Conservation (phyloP, 2,329 filamentous ascomycete species). For the Botrytis tulipae region DNA sequence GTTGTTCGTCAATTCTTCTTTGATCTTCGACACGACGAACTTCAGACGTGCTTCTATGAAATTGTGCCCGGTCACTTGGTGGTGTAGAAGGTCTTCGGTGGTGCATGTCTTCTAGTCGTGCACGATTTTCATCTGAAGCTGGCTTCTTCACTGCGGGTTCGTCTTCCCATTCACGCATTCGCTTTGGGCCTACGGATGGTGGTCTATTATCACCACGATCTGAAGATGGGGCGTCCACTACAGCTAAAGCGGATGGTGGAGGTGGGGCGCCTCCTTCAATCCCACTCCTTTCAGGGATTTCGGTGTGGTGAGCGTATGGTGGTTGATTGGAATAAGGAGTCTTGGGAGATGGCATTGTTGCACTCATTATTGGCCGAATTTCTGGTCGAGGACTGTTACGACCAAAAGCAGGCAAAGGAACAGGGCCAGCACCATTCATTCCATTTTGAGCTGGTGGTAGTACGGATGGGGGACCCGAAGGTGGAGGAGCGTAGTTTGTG, state of each 20-base stretch:
- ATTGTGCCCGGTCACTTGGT: constrained; percentile 55
- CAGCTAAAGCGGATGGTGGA: constrained; percentile 62
- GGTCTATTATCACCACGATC: constrained; percentile 71
- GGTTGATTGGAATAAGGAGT: constrained; percentile 80
- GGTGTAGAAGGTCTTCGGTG: constrained; percentile 78
- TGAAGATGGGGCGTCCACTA: constrained; percentile 64
- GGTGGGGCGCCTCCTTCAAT: constrained; percentile 61
- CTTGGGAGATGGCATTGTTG: constrained; percentile 86
- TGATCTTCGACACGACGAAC: constrained; percentile 60
- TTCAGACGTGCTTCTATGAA: constrained; percentile 77
- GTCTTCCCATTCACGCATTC: constrained; percentile 89
- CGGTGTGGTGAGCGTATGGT: constrained; percentile 71
- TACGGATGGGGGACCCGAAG: constrained; percentile 42
- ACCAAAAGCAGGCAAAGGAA: constrained; percentile 66
- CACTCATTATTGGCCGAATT: constrained; percentile 77
- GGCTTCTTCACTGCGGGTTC: constrained; percentile 76
- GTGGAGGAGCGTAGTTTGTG: constrained; percentile 53
- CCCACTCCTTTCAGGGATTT: constrained; percentile 42
- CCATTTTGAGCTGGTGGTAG: constrained; percentile 44
- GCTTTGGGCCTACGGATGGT: constrained; percentile 75
- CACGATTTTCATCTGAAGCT: constrained; percentile 82
- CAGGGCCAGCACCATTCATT: constrained; percentile 36
- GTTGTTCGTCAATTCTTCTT: constrained; percentile 64
- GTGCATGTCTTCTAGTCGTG: constrained; percentile 79
- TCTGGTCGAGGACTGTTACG: constrained; percentile 79